Base-by-base conservation (phyloP, 2,329 filamentous ascomycete species). In the Fusarium cyanostomum region DNA sequence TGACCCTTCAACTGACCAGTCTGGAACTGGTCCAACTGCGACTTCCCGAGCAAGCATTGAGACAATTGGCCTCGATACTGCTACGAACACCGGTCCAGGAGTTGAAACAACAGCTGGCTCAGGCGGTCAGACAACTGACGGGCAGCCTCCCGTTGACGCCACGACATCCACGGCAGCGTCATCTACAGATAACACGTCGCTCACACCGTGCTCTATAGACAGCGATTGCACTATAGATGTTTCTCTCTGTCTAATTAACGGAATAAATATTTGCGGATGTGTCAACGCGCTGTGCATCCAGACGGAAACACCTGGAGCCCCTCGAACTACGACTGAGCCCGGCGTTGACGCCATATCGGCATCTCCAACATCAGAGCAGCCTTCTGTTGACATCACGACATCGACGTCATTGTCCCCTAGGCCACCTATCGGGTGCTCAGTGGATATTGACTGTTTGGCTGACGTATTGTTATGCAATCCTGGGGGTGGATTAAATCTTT, bases 251-350 rank as follows among this genome's bases (percentile, higher is more conserved):
- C 4, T 64, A 1, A 2, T 51, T 8, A n/a, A 24, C 3, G 44
- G 31, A 1, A 5, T 50, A 9, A 61, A 57, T 8, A 12, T 56
- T 1, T 64, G 61, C 1, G 42, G 37, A 8, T 64, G 61, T 13
- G 26, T 62, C 6, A 12, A 62, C 18, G 37, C 46, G 3, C 42
- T 64, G 1, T 64, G 60, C 11, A 13, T 60, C 11, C 61, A 33
- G 27, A 28, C 48, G 1, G 16, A 15, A 16, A 31, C 31, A 3
- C 33, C 61, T 1, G 18, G 43, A 12, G 28, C 8, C 13, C 38
- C 53, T 21, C 38, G 49, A 42, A 18, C 12, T 2, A 8, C 55
- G 5, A 33, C n/a, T n/a, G 56, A 48, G 7, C 24, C 45, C 6
- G 38, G 12, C 26, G 28, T 13, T 2, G 31, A 35, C 0, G 15